Evolutionary conservation across 495 filamentous ascomycete species (phyloP).

Genomic region (Hypomontagnella monticulosa): DNA sequence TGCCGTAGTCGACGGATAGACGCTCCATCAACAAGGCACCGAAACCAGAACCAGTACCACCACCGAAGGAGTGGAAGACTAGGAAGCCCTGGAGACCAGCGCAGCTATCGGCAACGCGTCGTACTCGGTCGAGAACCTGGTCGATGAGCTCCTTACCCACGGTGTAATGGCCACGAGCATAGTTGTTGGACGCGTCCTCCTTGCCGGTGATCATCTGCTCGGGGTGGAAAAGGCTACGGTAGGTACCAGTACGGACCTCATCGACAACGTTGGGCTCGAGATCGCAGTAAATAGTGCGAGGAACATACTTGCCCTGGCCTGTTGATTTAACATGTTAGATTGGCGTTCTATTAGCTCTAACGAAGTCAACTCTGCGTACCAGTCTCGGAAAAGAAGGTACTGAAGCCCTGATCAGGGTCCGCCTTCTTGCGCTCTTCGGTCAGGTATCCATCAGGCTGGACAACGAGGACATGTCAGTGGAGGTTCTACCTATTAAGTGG

Average conservation of each 20-base stretch:
- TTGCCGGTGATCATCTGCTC: slow-evolving; percentile 99
- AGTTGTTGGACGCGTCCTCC: slow-evolving; percentile 99
- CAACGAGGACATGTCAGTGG: slow-evolving; percentile 52
- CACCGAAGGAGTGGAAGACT: slow-evolving; percentile 99
- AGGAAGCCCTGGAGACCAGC: slow-evolving; percentile 97
- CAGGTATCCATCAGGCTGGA: slow-evolving; percentile 95
- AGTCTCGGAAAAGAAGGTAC: slow-evolving; percentile 99
- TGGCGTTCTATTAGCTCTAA: slow-evolving; percentile 14
- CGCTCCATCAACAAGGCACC: slow-evolving; percentile 98
- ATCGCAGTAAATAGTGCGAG: slow-evolving; percentile 99
- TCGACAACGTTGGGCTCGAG: slow-evolving; percentile 99
- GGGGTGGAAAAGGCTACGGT: slow-evolving; percentile 96
- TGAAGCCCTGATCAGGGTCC: slow-evolving; percentile 96
- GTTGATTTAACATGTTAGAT: slow-evolving; percentile 31
- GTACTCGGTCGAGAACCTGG: slow-evolving; percentile 94
- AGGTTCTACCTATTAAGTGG: neutral
- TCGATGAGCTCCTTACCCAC: slow-evolving; percentile 99
- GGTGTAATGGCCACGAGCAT: slow-evolving; percentile 98
- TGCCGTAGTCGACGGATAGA: slow-evolving; percentile 96
- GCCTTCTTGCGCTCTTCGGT: slow-evolving; percentile 95
- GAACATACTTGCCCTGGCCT: slow-evolving; percentile 99
- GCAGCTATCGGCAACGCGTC: slow-evolving; percentile 95
- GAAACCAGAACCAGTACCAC: slow-evolving; percentile 98
- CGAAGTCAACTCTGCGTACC: slow-evolving; percentile 67
- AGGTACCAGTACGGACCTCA: slow-evolving; percentile 97